These are phyloP conservation scores for Penicillium paradoxum DNA, from an alignment of 495 filamentous ascomycete genomes.

Conservation along the genomic window DNA sequence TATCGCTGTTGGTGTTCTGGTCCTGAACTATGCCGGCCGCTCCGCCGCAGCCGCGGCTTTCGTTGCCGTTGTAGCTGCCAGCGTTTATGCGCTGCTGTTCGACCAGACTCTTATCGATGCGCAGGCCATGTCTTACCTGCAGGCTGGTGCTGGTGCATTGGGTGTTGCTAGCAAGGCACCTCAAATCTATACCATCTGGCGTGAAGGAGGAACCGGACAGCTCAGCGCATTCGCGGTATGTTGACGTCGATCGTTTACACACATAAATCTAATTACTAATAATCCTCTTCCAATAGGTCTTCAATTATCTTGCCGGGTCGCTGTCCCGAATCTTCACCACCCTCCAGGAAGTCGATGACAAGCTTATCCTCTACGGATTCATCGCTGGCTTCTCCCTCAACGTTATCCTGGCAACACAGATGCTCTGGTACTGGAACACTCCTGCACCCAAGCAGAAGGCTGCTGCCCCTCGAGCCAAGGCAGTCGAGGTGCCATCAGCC, in stretches of 20 bases:
- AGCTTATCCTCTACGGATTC: slow-evolving; percentile 90
- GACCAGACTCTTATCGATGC: slow-evolving; percentile 60
- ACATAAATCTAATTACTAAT: slow-evolving; percentile 15
- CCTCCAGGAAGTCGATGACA: slow-evolving; percentile 90
- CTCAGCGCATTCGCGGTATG: slow-evolving; percentile 92
- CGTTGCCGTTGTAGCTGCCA: slow-evolving; percentile 65
- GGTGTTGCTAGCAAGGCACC: slow-evolving; percentile 85
- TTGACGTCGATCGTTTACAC: too few relatives aligned
- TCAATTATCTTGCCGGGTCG: slow-evolving; percentile 92
- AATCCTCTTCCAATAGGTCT: slow-evolving; percentile 57
- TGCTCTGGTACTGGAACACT: slow-evolving; percentile 95
- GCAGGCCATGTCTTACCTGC: slow-evolving; percentile 66
- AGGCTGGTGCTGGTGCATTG: slow-evolving; percentile 78
- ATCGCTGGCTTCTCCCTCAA: slow-evolving; percentile 85
- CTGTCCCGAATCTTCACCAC: slow-evolving; percentile 95
- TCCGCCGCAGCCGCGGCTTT: slow-evolving; percentile 61
- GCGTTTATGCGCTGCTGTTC: slow-evolving; percentile 63
- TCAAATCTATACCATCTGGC: slow-evolving; percentile 81
- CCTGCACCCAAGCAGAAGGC: slow-evolving; percentile 38
- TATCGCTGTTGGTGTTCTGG: slow-evolving; percentile 76
- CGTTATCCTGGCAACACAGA: slow-evolving; percentile 77
- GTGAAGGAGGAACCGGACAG: slow-evolving; percentile 85
- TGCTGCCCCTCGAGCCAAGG: slow-evolving; percentile 39
- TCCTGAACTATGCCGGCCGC: slow-evolving; percentile 72
- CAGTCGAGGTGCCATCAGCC: slow-evolving; percentile 25